Base-by-base conservation (phyloP, 306 rosid genomes). In the Dryas alaskensis region DNA sequence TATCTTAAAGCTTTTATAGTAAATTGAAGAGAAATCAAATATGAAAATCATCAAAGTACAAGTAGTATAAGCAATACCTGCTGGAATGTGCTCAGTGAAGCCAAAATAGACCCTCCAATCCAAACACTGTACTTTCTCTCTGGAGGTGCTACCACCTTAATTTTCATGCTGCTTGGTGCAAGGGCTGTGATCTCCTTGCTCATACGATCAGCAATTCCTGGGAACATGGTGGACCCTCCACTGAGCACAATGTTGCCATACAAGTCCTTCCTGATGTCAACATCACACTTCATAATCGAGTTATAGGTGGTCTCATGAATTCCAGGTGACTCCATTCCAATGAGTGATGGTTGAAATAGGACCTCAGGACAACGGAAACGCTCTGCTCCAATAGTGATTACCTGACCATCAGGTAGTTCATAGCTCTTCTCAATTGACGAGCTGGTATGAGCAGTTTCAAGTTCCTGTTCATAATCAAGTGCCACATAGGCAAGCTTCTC, bases 151-250 rank as follows among this genome's bases (percentile, higher is more conserved):
- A 80, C 84, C 1, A 80, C 84, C 77, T 80, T 80, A 27, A 80
- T 80, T 52, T 76, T 80, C 84, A 80, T 70, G 77, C 84, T 80
- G 74, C 84, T 80, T 59, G 84, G 80, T 54, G 84, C 84, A 4
- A 81, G 85, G 79, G 81, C 81, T 31, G 85, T 77, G 70, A 81
- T 81, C 70, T 81, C 85, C 81, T 81, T 81, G 79, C 85, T 81
- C 85, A 81, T 81, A 53, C 85, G 74, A 67, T 81, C 85, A 31
- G 81, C 85, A 40, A 81, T 81, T 5, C 85, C 81, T 6, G 79
- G 85, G 79, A 81, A 81, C 85, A 81, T 81, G 54, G 85, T 81
- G 52, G 85, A 81, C 40, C 85, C 85, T 72, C 85, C 85, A 68
- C 85, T 81, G 55, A 81, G 85, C 55, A 81, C 85, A 10, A 81